Base-by-base conservation (phyloP, 306 rosid genomes). In the Lotus japonicus region DNA sequence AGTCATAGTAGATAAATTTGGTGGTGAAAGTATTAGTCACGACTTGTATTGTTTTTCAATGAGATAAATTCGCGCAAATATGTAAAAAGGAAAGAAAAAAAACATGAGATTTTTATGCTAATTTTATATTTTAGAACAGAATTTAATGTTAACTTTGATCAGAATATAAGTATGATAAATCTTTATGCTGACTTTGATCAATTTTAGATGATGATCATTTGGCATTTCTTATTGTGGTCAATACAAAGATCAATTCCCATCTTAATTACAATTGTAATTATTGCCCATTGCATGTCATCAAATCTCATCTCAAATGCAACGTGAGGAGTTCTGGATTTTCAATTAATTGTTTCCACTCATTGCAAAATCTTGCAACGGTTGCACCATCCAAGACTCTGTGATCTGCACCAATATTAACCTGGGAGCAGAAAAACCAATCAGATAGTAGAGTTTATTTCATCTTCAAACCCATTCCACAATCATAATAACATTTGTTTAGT, bases 331-430 rank as follows among this genome's bases (percentile, higher is more conserved):
- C 92, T 0, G 97, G 97, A 59, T 85, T 86, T 79, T 94, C 95
- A 42, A 87, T 82, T 62, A 79, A 66, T 39, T 79, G 81, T 71
- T 90, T 94, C 97, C 99, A 90, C 72, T 90, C 95, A 66, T 80
- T 82, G 73, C 99, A 94, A 64, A 94, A 90, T 48, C 87, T 85
- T 18, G 97, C 96, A 62, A 94, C 97, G 5, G 97, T 90, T 72
- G 97, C 99, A 81, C 99, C 96, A 26, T 94, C 99, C 85, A 94
- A 64, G 11, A 94, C 99, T 81, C 99, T 84, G 60, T 94, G 99
- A 80, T 94, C 95, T 6, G 99, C 96, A 5, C 99, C 97, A 68
- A 94, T 77, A 78, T 94, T 94, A 19, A 87, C 85, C 99, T 94
- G 89, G 58, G 69, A 16, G 28, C 62, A 48, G 5, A 52, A 18